These are phyloP conservation scores for Tothia fuscella DNA, from an alignment of 2,329 filamentous ascomycete genomes.

Conservation along the genomic window DNA sequence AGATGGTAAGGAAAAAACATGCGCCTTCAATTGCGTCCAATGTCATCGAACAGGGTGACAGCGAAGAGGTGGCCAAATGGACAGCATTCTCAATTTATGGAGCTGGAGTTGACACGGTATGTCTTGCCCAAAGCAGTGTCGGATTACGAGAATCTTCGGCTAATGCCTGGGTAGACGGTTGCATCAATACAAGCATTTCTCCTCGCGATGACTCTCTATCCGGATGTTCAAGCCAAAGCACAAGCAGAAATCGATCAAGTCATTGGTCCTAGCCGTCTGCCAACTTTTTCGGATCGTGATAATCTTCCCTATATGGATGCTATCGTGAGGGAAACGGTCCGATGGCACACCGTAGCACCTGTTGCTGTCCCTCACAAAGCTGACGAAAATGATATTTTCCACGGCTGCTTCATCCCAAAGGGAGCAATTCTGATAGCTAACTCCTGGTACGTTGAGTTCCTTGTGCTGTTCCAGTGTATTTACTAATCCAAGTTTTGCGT, in stretches of 20 bases:
- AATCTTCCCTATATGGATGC: slow-evolving; percentile 26
- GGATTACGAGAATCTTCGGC: slow-evolving; percentile 14
- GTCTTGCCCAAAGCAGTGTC: slow-evolving; percentile 18
- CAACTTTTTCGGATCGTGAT: slow-evolving; percentile 33
- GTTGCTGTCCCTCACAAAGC: slow-evolving; percentile 23
- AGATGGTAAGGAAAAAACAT: slow-evolving; percentile 23
- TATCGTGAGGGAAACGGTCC: slow-evolving; percentile 31
- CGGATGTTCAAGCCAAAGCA: slow-evolving; percentile 34
- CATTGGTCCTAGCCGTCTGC: slow-evolving; percentile 34
- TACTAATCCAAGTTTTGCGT: too few species aligned
- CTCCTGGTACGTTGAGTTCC: slow-evolving; percentile 25
- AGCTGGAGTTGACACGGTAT: slow-evolving; percentile 32
- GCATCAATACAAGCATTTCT: slow-evolving; percentile 33
- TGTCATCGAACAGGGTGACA: slow-evolving; percentile 23
- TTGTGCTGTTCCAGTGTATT: too few species aligned
- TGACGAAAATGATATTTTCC: slow-evolving; percentile 24
- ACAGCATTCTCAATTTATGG: slow-evolving; percentile 30
- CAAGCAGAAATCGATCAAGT: slow-evolving; percentile 36
- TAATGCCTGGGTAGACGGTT: too few species aligned
- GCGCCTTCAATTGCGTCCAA: slow-evolving; percentile 30
- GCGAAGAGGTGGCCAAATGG: slow-evolving; percentile 30
- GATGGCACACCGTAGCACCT: slow-evolving; percentile 21
- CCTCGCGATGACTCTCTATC: slow-evolving; percentile 41
- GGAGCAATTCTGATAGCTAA: slow-evolving; percentile 25
- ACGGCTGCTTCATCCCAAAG: slow-evolving; percentile 30